Evolutionary conservation across 1,284 basidiomycete genomes (phyloP), one percentile per base, ranked within the genome.

Genomic region (Kalmanozyma brasiliensis): DNA sequence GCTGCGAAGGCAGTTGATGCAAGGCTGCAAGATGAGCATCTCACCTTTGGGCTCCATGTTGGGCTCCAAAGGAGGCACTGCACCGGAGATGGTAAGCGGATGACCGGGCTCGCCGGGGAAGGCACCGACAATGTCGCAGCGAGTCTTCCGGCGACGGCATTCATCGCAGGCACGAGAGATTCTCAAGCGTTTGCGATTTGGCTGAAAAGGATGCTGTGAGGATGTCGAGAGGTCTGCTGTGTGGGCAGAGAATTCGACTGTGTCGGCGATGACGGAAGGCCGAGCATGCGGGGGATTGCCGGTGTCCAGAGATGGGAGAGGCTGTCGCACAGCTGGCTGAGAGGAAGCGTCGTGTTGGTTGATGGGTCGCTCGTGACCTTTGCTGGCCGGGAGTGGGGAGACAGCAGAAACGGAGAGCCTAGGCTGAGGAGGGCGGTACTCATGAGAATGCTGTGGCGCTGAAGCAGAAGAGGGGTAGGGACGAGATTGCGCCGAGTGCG

Each of bases 1-100:
- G 42, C 56, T 60, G 17, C 73, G 61, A 11, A 53, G 60, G 37
- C 73, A 76, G 22, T 73, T 76, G 46, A 68, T 60, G 55, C 73
- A 76, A 4, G 73, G 65, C 47, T 72, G 69, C 3, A 76, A 44
- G 48, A 76, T 70, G 46, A 76, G 52, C 73, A 76, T 76, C 38
- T 73, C 59, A 19, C 62, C 62, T 34, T 67, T 48, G 40, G 57
- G 58, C 44, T 68, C 65, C 53, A 45, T 45, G 40, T 64, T 57
- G 40, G 61, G 55, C 16, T 61, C 56, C 19, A 64, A 42, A 3
- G 52, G 61, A 20, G 66, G 52, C 19, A 70, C 66, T 9, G 53
- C 56, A n/a, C 61, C 66, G 11, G 66, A 51, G 30, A 70, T 56
- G 45, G 66, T 70, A 20, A 59, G 48, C 9, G 64, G 70, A 37